Base-by-base conservation (phyloP, 2,329 filamentous ascomycete genomes). In the Colletotrichum echinochloae region DNA sequence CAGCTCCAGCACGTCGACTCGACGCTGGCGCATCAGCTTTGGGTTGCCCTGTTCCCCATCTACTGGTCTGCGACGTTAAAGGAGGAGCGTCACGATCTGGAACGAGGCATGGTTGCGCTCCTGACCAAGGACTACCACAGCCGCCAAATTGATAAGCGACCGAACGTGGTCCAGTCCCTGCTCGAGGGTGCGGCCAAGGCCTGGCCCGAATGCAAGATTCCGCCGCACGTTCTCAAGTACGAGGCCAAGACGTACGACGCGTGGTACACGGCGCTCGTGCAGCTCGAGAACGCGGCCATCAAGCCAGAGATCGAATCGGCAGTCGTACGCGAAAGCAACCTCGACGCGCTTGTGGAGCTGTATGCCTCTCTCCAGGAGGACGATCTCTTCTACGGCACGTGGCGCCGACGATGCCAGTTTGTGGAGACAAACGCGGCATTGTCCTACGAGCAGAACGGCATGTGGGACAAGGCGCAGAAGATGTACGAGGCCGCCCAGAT, bases 391-490 rank as follows among this genome's bases (percentile, higher is more conserved):
- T 98, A 99, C 74, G 96, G 96, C 11, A 97, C 95, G 0, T 99
- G 96, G 96, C 91, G 96, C 70, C 90, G 96, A 66, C 91, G 96
- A 55, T 97, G 95, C 79, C 94, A 97, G 74, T 99, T 97, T 77
- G 92, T 99, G 7, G 97, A 99, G 84, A 98, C 95, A 11, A 99
- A 99, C 78, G 94, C 96, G 18, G 96, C 95, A 1, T 85, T 99
- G 9, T 99, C 96, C 0, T 99, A 98, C 76, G 97, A 99, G 82
- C 97, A 99, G 79, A 97, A 97, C 76, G 96, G 96, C 57, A 97
- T 98, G 89, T 99, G 96, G 97, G 96, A 99, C 77, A 98, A 98
- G 82, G 95, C 97, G 1, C 97, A 99, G 82, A 93, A 93, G 77
- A 92, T 98, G 84, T 99, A 98, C 80, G 96, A 99, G 81, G 92